Percentiles rank a stretch among this genome's conserved stretches.
These are phyloP conservation scores for Cardiospermum halicacabum DNA, from an alignment of 345 rosid species.

Conservation along the genomic window DNA sequence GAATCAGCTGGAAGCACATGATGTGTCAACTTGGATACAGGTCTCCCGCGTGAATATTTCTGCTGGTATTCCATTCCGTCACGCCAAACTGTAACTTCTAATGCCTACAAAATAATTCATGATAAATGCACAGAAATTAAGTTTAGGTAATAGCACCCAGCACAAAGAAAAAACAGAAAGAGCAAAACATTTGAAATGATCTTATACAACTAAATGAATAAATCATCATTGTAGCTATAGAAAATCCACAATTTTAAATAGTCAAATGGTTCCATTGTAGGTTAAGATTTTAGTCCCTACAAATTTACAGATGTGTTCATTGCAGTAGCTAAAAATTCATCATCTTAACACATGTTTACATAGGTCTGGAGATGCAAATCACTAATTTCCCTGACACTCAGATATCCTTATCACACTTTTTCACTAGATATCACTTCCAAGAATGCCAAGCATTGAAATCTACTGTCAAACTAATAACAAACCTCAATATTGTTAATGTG, in stretches of 20 bases:
- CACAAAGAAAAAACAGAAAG: neutral
- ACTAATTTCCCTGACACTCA: neutral
- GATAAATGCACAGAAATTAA: neutral
- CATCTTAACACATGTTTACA: neutral
- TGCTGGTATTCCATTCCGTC: slow-evolving; percentile 76
- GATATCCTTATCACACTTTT: neutral
- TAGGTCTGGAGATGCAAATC: neutral
- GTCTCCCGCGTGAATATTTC: slow-evolving; percentile 88
- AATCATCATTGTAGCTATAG: neutral
- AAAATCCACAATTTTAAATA: neutral
- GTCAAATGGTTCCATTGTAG: neutral
- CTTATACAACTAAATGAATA: neutral
- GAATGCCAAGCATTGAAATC: neutral
- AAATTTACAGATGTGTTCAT: neutral
- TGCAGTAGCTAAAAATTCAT: neutral
- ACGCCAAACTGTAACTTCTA: slow-evolving; percentile 92
- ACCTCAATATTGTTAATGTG: neutral
- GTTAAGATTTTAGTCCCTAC: neutral
- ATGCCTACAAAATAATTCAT: slow-evolving; percentile 37
- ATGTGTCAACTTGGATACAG: slow-evolving; percentile 50
- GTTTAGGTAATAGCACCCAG: neutral
- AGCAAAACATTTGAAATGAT: neutral
- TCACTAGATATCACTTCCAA: neutral
- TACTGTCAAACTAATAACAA: slow-evolving; percentile 2
- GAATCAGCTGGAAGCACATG: slow-evolving; percentile 53